Conservation (phyloP, 2,329 filamentous ascomycete genomes). For the Sporothrix pallida region DNA sequence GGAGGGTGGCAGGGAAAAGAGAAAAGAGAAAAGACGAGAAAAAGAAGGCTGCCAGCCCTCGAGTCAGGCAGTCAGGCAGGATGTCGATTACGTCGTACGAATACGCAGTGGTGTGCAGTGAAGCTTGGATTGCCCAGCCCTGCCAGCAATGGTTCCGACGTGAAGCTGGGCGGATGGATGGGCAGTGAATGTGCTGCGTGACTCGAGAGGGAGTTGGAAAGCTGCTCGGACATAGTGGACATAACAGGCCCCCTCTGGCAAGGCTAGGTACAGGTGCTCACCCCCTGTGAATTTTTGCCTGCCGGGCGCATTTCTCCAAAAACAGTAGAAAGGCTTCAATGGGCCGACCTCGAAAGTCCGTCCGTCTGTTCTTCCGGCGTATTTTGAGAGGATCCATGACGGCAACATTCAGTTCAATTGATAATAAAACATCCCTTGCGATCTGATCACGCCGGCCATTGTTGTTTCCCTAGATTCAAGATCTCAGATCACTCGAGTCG, state of each 20-base stretch:
- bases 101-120: no score
- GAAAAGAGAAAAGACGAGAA: background rate
- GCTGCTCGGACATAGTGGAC: background rate
- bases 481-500: no score
- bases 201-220: no score
- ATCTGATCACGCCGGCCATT: no score
- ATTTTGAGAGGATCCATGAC: background rate
- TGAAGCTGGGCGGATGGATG: no score
- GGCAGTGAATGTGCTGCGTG: no score
- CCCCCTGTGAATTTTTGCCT: background rate
- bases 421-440: no score
- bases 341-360: background rate
- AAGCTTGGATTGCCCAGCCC: no score
- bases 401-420: no score
- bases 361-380: background rate
- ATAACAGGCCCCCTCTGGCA: background rate
- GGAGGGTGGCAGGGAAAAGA: background rate
- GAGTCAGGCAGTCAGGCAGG: background rate
- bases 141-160: no score
- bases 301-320: background rate
- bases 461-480: no score
- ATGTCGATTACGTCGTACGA: background rate
- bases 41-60: background rate
- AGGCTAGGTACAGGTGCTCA: background rate
- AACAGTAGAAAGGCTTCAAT: background rate